A percentile compares a stretch with the other conserved stretches of the same genome.
These are phyloP conservation scores for Cucurbita moschata DNA, from an alignment of 306 rosid species.

Conservation along the genomic window DNA sequence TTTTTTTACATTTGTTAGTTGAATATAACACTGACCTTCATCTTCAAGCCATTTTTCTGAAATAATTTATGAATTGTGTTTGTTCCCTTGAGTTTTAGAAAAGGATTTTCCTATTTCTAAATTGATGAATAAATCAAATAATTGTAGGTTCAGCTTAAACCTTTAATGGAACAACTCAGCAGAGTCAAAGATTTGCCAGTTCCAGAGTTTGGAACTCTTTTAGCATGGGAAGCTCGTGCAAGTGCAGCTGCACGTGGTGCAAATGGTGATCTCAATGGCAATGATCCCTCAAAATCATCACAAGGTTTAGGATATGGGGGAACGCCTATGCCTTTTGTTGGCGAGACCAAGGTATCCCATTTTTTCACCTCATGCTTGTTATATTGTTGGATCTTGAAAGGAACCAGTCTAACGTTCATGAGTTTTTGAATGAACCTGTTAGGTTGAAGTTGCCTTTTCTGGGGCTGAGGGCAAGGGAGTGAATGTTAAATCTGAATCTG, in stretches of 20 bases:
- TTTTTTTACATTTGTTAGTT: not conserved
- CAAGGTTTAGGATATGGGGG: slow-evolving; percentile 63
- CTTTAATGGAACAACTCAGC: slow-evolving; percentile 68
- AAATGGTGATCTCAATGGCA: slow-evolving; percentile 49
- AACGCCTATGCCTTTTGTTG: slow-evolving; percentile 77
- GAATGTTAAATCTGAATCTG: slow-evolving; percentile 52
- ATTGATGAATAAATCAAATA: slow-evolving; percentile 2
- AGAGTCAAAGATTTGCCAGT: slow-evolving; percentile 82
- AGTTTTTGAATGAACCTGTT: slow-evolving; percentile 15
- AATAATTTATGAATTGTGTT: not conserved
- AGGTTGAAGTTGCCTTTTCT: slow-evolving; percentile 80
- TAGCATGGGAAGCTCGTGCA: slow-evolving; percentile 95
- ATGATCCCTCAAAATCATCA: slow-evolving; percentile 61
- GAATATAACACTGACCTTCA: not conserved
- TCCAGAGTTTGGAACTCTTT: slow-evolving; percentile 87
- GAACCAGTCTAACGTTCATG: not conserved
- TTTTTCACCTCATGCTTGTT: slow-evolving; percentile 1
- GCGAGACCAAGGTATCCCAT: slow-evolving; percentile 78
- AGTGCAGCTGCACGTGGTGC: slow-evolving; percentile 68
- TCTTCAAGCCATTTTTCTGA: not conserved
- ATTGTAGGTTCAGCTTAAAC: slow-evolving; percentile 78
- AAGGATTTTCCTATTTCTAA: not conserved
- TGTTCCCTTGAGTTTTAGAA: not conserved
- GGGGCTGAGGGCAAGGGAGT: slow-evolving; percentile 52
- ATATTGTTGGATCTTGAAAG: not conserved